A percentile compares a stretch with the other conserved stretches of the same genome.
Evolutionary conservation across 768 basidiomycete species (phyloP).

Genomic region (Termitomyces titanicus): DNA sequence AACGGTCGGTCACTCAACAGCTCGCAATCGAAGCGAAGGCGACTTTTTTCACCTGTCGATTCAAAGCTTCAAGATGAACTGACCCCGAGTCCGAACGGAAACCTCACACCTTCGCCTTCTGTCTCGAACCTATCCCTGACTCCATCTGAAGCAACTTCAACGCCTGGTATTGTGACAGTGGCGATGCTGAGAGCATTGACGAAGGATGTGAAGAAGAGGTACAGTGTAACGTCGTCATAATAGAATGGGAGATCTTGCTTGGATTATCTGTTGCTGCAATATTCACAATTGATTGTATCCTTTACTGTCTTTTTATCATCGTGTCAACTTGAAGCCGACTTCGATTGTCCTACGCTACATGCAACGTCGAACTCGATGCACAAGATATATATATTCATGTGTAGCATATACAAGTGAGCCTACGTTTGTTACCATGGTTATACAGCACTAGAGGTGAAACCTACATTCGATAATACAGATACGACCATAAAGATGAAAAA

Average conservation of each 20-base stretch:
- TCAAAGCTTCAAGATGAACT: conserved; percentile 26
- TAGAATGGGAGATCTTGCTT: neutral
- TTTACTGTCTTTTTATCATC: neutral
- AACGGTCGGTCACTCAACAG: conserved; percentile 11
- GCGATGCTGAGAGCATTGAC: conserved; percentile 65
- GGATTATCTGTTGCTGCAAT: neutral
- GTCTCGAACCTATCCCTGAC: conserved; percentile 38
- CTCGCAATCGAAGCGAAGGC: conserved; percentile 38
- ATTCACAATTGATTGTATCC: neutral
- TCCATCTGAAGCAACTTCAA: conserved; percentile 20
- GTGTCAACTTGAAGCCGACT: too few species aligned
- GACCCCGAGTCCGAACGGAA: conserved; percentile 32
- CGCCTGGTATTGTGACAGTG: conserved; percentile 42
- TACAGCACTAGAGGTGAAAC: neutral
- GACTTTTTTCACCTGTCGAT: conserved; percentile 32
- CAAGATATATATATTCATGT: neutral
- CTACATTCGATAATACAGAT: neutral
- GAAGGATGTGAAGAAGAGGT: conserved; percentile 49
- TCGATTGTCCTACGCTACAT: neutral
- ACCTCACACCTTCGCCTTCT: conserved; percentile 44
- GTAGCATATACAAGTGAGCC: neutral
- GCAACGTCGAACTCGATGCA: neutral
- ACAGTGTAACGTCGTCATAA: conserved; percentile 20
- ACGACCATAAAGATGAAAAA: neutral
- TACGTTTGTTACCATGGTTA: neutral